Evolutionary conservation across 306 rosid genomes (phyloP), one percentile per base, ranked within the genome.

Genomic region (Psophocarpus tetragonolobus): DNA sequence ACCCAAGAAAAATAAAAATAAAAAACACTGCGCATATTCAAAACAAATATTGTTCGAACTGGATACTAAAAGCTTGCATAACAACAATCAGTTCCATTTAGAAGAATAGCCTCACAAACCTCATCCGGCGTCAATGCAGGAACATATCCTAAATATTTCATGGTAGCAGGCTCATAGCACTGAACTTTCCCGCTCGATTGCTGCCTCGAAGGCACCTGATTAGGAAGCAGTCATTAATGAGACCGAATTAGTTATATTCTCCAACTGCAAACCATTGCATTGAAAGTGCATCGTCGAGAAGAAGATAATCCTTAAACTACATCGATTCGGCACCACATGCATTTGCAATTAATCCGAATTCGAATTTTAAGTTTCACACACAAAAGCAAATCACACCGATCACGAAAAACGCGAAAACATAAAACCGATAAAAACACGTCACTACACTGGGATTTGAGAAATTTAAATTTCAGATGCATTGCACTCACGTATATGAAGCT

Each of bases 81-180:
- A 23, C 39, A 79, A 23, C 21, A 58, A 61, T 61, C 20, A 48
- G 32, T 69, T 58, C 10, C 42, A 11, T 74, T 74, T 1, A 48
- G 48, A 77, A 68, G 44, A 41, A 83, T 68, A 81, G 71, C 41
- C 71, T 48, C 63, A 79, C 92, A 38, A 60, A 95, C 97, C 99
- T 90, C 97, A 10, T 67, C 87, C 2, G 86, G 85, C 2, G 96
- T 78, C 83, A 91, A 82, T 20, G 97, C 94, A 26, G 99, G 86
- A 77, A 73, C 79, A 76, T 8, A 90, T 70, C 99, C 99, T 85
- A 95, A 80, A 86, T 95, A 95, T 65, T 95, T 95, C 99, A 92
- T 92, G 18, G 96, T 92, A 27, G 97, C 97, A 41, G 97, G 99
- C 72, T 95, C 99, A 47, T 92, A 95, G 84, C 99, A 95, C 77